phyloP scores from a whole-genome alignment of 108 stramenopile species.

The Cylindrotheca fusiformis region DNA sequence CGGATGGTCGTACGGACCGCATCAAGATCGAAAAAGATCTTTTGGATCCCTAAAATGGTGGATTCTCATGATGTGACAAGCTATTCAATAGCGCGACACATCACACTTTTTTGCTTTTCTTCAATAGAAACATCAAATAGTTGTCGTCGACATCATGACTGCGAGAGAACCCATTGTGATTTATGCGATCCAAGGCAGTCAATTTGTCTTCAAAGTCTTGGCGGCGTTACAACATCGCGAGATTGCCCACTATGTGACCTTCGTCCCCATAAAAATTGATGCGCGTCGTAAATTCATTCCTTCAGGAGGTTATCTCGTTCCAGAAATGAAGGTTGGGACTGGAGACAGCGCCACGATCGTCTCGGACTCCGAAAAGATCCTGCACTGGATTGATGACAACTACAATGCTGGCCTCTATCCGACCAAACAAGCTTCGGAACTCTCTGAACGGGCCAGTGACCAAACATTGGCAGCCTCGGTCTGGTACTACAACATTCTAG shows the following conservation, averaged over 20 bases:
- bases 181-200: constrained; percentile 7
- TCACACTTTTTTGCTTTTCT: too few relatives aligned
- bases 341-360: not conserved
- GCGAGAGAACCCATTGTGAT: constrained; percentile 10
- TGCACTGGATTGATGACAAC: constrained; percentile 5
- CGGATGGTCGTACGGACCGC: too few relatives aligned
- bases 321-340: constrained; percentile 3
- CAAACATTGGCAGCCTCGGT: constrained; percentile 9
- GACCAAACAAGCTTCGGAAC: not conserved
- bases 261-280: constrained; percentile 1
- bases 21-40: too few relatives aligned
- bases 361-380: constrained; percentile 6
- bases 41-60: too few relatives aligned
- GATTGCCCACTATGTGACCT: constrained; percentile 5
- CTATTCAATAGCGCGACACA: too few relatives aligned
- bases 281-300: constrained; percentile 5
- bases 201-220: constrained; percentile 19
- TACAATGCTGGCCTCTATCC: constrained; percentile 1
- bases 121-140: too few relatives aligned
- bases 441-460: constrained; percentile 4
- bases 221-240: constrained; percentile 1
- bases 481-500: constrained; percentile 14
- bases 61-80: too few relatives aligned
- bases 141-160: too few relatives aligned
- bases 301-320: constrained; percentile 7